Base-by-base conservation (phyloP, 352 stramenopile genomes). In the Hyaloperonospora brassicae region DNA sequence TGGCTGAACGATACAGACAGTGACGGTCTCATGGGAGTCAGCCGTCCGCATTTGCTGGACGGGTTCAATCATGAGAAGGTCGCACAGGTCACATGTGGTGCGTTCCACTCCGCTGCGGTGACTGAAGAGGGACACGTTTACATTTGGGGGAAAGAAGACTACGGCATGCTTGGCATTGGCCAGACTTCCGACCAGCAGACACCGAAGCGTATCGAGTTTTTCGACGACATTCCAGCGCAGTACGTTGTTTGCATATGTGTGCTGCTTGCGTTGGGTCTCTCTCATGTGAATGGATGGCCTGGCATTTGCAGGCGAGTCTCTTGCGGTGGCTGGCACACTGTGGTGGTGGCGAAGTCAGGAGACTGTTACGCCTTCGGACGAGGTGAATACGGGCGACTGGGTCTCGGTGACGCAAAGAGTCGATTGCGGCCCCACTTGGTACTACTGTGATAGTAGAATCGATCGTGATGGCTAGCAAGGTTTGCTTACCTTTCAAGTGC, bases 81-180 rank as follows among this genome's bases (percentile, higher is more conserved):
- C 13, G 73, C 88, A 6, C 82, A 90, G 55, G 78, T 93, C 45
- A 78, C 82, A 21, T 89, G 79, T 10, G 82, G 82, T 25, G 82
- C 82, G 9, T 93, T 93, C 62, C 82, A 93, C 65, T 84, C 82
- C 27, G 82, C 82, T 17, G 82, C 79, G 43, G 73, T 93, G 45
- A 90, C 78, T 1, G 76, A 84, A 8, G 67, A 73, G 5, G 82
- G 79, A 23, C 55, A 56, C 13, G 72, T 93, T 7, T 93, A 79
- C 72, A 85, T 88, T 41, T 93, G 82, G 82, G 78, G 78, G 46
- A 91, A 93, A 66, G 82, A 93, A 48, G 84, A 95, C 63, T 89
- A 90, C 50, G 84, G 85, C 36, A 92, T 93, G 84, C 77, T 94
- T 14, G 82, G 82, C 17, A 59, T 87, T 22, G 84, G 85, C 7